phyloP scores from a whole-genome alignment of 768 basidiomycete species.

The Agaricus bisporus region DNA sequence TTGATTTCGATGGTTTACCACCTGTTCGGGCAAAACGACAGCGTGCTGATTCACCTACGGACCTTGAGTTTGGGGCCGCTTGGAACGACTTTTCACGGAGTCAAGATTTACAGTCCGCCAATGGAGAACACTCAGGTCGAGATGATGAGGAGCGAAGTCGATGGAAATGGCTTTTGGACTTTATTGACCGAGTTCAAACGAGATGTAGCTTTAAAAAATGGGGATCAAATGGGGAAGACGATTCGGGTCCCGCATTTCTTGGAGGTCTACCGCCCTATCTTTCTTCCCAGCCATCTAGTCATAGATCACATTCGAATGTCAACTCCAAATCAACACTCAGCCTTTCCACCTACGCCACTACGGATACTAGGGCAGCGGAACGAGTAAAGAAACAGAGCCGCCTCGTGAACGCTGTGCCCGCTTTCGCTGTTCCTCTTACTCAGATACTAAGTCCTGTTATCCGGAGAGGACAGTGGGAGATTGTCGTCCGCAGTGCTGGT shows the following conservation, averaged over 20 bases:
- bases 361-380: slow-evolving; percentile 16
- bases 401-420: slow-evolving; percentile 52
- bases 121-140: neutral
- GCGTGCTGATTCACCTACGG: neutral
- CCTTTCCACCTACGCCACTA: neutral
- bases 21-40: slow-evolving; percentile 11
- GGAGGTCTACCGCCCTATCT: slow-evolving; percentile 3
- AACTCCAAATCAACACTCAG: slow-evolving; percentile 12
- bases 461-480: slow-evolving; percentile 81
- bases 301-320: neutral
- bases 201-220: slow-evolving; percentile 35
- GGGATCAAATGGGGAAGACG: slow-evolving; percentile 14
- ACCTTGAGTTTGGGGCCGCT: neutral
- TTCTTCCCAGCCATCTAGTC: slow-evolving; percentile 8
- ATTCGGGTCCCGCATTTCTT: slow-evolving; percentile 1
- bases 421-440: slow-evolving; percentile 67
- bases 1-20: slow-evolving; percentile 47
- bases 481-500: slow-evolving; percentile 55
- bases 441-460: slow-evolving; percentile 63
- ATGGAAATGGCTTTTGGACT: slow-evolving; percentile 14
- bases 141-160: slow-evolving; percentile 1
- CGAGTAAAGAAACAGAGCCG: slow-evolving; percentile 35
- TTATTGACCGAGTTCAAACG: slow-evolving; percentile 38
- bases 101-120: neutral
- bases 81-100: neutral